Evolutionary conservation across 306 rosid species (phyloP).

Genomic region (barrel medic (Medicago truncatula)): MtrunA17r5.0-ANR NC_053045.1:41171001-41171500

Average conservation of each 20-base stretch:
- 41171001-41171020: constrained; percentile 83
- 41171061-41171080: constrained; percentile 88
- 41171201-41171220: constrained; percentile 56
- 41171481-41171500: too few relatives aligned
- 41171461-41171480: too few relatives aligned
- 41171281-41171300: constrained; percentile 74
- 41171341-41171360: background rate
- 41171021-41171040: constrained; percentile 97
- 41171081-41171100: constrained; percentile 94
- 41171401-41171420: background rate
- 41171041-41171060: constrained; percentile 96
- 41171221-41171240: constrained; percentile 95
- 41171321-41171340: background rate
- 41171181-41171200: background rate
- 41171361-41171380: constrained; percentile 47
- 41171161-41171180: too few relatives aligned
- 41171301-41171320: background rate
- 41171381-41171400: constrained; percentile 33
- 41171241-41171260: constrained; percentile 94
- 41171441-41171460: background rate
- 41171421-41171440: constrained; percentile 29
- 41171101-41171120: constrained; percentile 87
- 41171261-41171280: constrained; percentile 61
- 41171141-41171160: background rate
- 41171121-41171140: constrained; percentile 71